Evolutionary conservation across 176 grass and related monocot species (phyloP), one percentile per base, ranked within the genome.

Genomic region (Canna indica): DNA sequence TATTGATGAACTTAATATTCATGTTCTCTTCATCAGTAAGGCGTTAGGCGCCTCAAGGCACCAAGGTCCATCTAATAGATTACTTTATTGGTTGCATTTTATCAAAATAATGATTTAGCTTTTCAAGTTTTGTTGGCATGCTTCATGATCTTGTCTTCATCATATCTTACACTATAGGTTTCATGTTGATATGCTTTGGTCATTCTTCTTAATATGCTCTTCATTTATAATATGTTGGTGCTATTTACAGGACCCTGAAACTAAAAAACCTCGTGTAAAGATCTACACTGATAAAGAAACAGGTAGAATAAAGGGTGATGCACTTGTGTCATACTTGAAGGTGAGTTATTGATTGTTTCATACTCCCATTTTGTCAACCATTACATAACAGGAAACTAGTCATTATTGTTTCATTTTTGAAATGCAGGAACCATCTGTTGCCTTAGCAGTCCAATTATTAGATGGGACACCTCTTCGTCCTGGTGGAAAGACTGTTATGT

Each of bases 291-390:
- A 99, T 46, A 93, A 74, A 75, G 75, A 88, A 85, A 93, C 88
- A 58, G 82, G 89, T 53, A 93, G 81, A 77, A 87, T 85, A 74
- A 99, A 91, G 47, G 93, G 86, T 33, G 88, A 97, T 60, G 88
- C 93, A 28, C 80, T 97, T 78, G 86, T 97, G 31, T 87, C 93
- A 53, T 97, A 85, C 79, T 84, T 92, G 60, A 97, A 92, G 88
- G 93, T 87, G 81, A 69, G 32, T 27, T 32, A 31, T 38, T 31
- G 27, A 61, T 53, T 41, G 26, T 72, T 69, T 14, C 6, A 34
- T n/a, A 5, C 18, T 7, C 22, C 28, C 22, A 10, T 48, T 31
- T 30, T 4, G 5, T 9, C 3, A 0, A 48, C 1, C 17, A 20
- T 31, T 26, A 5, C 6, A 66, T 16, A 22, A 22, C 9, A 38